phyloP scores from a whole-genome alignment of 2,329 filamentous ascomycete species.

The Apiospora malaysiana region DNA sequence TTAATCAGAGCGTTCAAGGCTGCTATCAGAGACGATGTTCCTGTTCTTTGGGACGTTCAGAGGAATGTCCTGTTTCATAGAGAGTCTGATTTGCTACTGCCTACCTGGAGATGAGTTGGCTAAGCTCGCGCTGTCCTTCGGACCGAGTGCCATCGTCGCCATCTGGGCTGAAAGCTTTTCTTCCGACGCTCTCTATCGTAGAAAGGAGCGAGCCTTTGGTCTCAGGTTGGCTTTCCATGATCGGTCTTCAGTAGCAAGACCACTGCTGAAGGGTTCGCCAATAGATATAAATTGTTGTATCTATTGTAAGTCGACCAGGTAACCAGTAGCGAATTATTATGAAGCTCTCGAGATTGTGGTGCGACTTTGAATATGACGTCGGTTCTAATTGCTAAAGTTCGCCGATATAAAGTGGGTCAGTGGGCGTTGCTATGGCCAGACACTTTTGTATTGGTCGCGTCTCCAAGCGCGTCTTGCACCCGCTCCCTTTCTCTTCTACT shows the following conservation, averaged over 20 bases:
- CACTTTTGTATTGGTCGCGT: constrained; percentile 19
- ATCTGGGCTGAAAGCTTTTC: constrained; percentile 56
- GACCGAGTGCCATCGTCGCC: constrained; percentile 40
- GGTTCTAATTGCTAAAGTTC: background rate
- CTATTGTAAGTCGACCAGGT: background rate
- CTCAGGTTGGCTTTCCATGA: constrained; percentile 31
- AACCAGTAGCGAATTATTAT: background rate
- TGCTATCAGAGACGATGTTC: constrained; percentile 58
- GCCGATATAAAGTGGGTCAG: background rate
- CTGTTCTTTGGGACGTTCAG: constrained; percentile 47
- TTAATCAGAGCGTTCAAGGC: constrained; percentile 69
- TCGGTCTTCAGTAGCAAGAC: background rate
- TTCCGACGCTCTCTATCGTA: constrained; percentile 47
- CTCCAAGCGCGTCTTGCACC: constrained; percentile 10
- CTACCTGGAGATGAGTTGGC: constrained; percentile 57
- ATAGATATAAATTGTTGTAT: background rate
- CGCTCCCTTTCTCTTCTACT: constrained; percentile 25
- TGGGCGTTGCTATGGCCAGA: background rate
- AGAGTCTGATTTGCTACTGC: constrained; percentile 26
- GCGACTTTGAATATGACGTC: background rate
- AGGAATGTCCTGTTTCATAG: constrained; percentile 29
- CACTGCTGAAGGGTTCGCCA: background rate
- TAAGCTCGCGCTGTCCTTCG: constrained; percentile 48
- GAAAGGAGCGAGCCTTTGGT: constrained; percentile 40
- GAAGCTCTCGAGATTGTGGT: background rate